Percentiles rank a stretch among this genome's conserved stretches.
Conservation (phyloP, 352 stramenopile genomes). For the Globisporangium abappressorium region DNA sequence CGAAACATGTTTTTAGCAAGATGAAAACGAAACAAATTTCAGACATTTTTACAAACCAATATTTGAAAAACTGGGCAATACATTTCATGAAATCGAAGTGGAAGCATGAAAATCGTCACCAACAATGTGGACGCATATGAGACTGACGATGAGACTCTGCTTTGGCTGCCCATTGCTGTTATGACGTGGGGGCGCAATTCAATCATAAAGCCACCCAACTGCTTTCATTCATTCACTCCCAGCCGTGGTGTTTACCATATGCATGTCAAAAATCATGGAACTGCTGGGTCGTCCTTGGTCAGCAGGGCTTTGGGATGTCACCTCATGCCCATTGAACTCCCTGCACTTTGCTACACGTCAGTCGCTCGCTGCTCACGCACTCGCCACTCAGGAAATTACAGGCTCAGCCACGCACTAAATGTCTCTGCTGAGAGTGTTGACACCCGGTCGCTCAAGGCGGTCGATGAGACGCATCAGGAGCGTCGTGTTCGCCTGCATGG, state of each 20-base stretch:
- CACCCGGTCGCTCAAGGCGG: slow-evolving; percentile 7
- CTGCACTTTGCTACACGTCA: neutral
- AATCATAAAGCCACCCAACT: neutral
- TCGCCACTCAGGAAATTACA: neutral
- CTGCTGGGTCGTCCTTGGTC: neutral
- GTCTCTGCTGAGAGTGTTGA: neutral
- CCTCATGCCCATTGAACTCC: neutral
- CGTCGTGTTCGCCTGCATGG: slow-evolving; percentile 16
- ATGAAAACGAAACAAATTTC: too few species aligned
- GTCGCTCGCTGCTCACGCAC: neutral
- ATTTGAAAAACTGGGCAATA: neutral
- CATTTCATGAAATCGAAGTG: neutral
- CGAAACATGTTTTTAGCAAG: too few species aligned
- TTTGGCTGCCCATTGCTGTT: too few species aligned
- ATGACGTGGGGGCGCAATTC: neutral
- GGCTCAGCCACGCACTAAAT: neutral
- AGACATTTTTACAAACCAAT: too few species aligned
- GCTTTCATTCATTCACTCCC: neutral
- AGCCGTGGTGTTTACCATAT: neutral
- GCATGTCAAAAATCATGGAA: neutral
- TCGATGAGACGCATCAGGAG: slow-evolving; percentile 16
- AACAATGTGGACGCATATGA: too few species aligned
- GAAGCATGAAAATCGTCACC: too few species aligned
- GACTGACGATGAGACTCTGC: too few species aligned
- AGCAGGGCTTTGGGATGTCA: neutral